phyloP scores from a whole-genome alignment of 768 basidiomycete genomes.

The Strobilomyces confusus region DNA sequence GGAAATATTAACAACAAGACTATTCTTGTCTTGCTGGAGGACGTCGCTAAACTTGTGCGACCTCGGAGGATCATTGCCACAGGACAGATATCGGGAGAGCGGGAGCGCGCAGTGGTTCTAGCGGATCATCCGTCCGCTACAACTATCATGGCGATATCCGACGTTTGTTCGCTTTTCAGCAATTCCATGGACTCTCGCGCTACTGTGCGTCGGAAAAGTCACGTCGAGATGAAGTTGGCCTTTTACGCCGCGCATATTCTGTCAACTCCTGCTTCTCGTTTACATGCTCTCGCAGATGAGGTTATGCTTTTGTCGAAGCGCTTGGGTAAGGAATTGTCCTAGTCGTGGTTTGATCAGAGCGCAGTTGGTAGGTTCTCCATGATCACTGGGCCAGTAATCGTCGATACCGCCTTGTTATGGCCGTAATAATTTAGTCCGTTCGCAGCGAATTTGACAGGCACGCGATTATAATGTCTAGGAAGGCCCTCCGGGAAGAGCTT shows the following conservation, averaged over 20 bases:
- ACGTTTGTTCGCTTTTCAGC: conserved; percentile 23
- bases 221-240: conserved; percentile 54
- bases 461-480: not conserved
- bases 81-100: not conserved
- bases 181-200: not conserved
- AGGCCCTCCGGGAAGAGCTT: too few species aligned
- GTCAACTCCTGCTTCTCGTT: conserved; percentile 41
- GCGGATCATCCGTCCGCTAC: conserved; percentile 14
- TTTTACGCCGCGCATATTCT: conserved; percentile 68
- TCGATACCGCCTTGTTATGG: not conserved
- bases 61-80: conserved; percentile 34
- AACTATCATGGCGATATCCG: conserved; percentile 26
- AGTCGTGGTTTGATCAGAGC: not conserved
- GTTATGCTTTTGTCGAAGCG: conserved; percentile 25
- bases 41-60: conserved; percentile 50
- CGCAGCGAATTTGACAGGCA: not conserved
- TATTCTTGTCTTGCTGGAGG: conserved; percentile 52
- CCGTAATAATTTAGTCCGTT: not conserved
- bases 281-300: conserved; percentile 44
- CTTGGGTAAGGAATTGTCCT: conserved; percentile 20
- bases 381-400: not conserved
- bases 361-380: not conserved
- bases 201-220: conserved; percentile 18
- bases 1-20: conserved; percentile 35
- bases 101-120: not conserved